These are phyloP conservation scores for Penicillium ucsense DNA, from an alignment of 495 filamentous ascomycete genomes.

Conservation along the genomic window DNA sequence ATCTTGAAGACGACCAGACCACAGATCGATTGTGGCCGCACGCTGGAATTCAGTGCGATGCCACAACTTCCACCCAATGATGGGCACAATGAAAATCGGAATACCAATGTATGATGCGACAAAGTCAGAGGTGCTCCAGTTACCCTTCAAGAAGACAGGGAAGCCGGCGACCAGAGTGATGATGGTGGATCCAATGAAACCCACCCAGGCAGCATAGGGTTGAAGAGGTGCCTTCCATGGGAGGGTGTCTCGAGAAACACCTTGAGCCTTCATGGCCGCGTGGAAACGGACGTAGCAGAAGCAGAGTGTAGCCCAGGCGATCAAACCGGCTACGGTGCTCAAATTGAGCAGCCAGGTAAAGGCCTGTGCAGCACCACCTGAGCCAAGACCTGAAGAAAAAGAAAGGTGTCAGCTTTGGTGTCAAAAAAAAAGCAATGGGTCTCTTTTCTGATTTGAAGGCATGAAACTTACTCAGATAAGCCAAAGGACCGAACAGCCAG, in stretches of 20 bases:
- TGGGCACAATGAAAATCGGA: conserved; percentile 48
- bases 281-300: conserved; percentile 56
- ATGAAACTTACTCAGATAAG: conserved; percentile 21
- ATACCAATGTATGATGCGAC: conserved; percentile 49
- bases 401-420: not conserved
- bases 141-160: conserved; percentile 27
- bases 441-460: not conserved
- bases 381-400: conserved; percentile 22
- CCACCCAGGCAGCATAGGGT: conserved; percentile 52
- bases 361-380: conserved; percentile 27
- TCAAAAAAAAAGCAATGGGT: not conserved
- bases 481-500: conserved; percentile 23
- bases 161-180: conserved; percentile 35
- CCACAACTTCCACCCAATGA: conserved; percentile 49
- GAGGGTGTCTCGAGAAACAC: conserved; percentile 43
- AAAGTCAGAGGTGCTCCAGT: conserved; percentile 37
- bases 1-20: conserved; percentile 28
- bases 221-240: conserved; percentile 51
- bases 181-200: conserved; percentile 45
- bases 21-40: conserved; percentile 23
- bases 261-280: conserved; percentile 48
- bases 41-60: conserved; percentile 37
- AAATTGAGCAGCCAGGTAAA: conserved; percentile 57
- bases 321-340: conserved; percentile 46
- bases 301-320: conserved; percentile 52